phyloP scores from a whole-genome alignment of 257 asterid genomes.

The Nicotiana knightiana region DNA sequence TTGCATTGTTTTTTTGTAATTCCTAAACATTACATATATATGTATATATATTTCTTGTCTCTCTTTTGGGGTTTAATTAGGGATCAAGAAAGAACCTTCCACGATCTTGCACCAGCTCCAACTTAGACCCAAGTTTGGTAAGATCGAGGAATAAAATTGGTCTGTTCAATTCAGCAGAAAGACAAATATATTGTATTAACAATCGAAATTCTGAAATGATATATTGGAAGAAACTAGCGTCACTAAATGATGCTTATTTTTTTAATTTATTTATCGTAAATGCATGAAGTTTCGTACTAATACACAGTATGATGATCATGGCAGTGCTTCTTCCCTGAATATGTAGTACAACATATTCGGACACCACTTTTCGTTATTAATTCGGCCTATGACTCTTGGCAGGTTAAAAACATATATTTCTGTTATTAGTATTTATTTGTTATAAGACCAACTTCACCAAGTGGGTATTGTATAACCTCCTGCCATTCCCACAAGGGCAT shows the following conservation, averaged over 20 bases:
- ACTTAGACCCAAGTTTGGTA: conserved; percentile 24
- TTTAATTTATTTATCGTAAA: background rate
- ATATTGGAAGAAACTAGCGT: too few relatives aligned
- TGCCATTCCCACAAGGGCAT: conserved; percentile 41
- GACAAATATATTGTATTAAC: too few relatives aligned
- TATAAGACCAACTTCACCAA: too few relatives aligned
- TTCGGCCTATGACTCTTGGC: conserved; percentile 26
- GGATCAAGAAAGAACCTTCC: conserved; percentile 15
- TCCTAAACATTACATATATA: too few relatives aligned
- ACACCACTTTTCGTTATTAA: conserved; percentile 31
- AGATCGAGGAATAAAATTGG: background rate
- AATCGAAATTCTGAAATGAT: too few relatives aligned
- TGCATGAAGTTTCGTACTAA: background rate
- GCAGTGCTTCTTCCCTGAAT: conserved; percentile 36
- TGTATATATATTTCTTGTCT: background rate
- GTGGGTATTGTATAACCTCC: background rate
- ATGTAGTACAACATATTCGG: conserved; percentile 21
- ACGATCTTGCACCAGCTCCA: conserved; percentile 23
- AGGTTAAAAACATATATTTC: conserved; percentile 14
- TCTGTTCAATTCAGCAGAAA: background rate
- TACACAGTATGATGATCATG: too few relatives aligned
- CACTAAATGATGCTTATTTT: background rate
- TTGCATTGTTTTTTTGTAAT: too few relatives aligned
- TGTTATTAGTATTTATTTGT: too few relatives aligned
- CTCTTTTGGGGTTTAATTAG: background rate